These are phyloP conservation scores for Fusarium sarcochroum DNA, from an alignment of 2,329 filamentous ascomycete genomes.

Conservation along the genomic window DNA sequence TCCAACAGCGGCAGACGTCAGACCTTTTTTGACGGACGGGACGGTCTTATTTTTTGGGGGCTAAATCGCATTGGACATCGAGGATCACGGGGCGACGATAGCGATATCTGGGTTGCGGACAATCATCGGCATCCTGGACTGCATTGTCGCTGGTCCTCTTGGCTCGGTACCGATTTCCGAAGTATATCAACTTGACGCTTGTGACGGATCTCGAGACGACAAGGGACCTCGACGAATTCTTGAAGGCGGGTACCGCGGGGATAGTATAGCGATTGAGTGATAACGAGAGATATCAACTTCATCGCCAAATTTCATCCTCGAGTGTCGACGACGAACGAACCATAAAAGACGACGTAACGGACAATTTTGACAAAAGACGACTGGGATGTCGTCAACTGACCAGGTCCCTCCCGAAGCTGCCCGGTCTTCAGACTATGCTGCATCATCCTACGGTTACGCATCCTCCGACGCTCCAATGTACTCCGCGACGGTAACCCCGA, in stretches of 20 bases:
- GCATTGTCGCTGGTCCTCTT: not conserved
- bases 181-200: slow-evolving; percentile 25
- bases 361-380: slow-evolving; percentile 24
- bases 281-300: slow-evolving; percentile 8
- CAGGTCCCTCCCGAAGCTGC: slow-evolving; percentile 56
- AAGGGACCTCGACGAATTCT: slow-evolving; percentile 7
- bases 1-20: slow-evolving; percentile 43
- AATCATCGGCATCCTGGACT: slow-evolving; percentile 12
- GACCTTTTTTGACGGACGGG: slow-evolving; percentile 15
- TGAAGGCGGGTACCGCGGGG: slow-evolving; percentile 2
- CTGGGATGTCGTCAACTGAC: slow-evolving; percentile 66
- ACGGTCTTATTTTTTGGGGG: slow-evolving; percentile 27
- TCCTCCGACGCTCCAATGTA: slow-evolving; percentile 54
- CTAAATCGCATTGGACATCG: slow-evolving; percentile 25
- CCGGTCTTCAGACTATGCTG: slow-evolving; percentile 55
- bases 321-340: slow-evolving; percentile 19
- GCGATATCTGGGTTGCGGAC: slow-evolving; percentile 9
- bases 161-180: slow-evolving; percentile 17
- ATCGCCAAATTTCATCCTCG: slow-evolving; percentile 4
- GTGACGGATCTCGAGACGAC: slow-evolving; percentile 22
- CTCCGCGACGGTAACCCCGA: slow-evolving; percentile 54
- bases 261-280: slow-evolving; percentile 9
- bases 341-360: slow-evolving; percentile 19
- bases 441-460: slow-evolving; percentile 54
- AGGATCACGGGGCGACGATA: slow-evolving; percentile 13